phyloP scores from a whole-genome alignment of 164 flowering plant genomes.

The Dillenia suffruticosa region DNA sequence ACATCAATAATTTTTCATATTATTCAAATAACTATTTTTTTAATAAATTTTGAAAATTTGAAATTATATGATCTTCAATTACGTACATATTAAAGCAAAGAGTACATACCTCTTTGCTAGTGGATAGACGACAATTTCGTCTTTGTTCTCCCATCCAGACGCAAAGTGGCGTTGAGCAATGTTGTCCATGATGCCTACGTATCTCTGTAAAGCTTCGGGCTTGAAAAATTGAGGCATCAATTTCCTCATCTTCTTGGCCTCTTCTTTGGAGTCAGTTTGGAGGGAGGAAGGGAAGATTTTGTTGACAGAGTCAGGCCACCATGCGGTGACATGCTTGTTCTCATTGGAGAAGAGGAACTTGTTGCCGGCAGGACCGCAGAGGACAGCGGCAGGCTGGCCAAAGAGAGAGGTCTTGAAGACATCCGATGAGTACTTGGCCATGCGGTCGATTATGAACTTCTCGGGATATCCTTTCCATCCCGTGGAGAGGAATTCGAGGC shows the following conservation, averaged over 20 bases:
- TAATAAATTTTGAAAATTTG: too few relatives aligned
- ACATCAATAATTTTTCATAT: too few relatives aligned
- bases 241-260: slow-evolving; percentile 21
- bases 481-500: slow-evolving; percentile 19
- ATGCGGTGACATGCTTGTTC: slow-evolving; percentile 17
- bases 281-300: slow-evolving; percentile 23
- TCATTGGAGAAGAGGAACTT: slow-evolving; percentile 27
- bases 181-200: slow-evolving; percentile 23
- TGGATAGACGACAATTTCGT: slow-evolving; percentile 12
- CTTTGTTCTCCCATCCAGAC: slow-evolving; percentile 16
- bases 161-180: slow-evolving; percentile 16
- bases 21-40: too few relatives aligned
- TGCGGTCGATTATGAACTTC: slow-evolving; percentile 26
- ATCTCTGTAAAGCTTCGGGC: slow-evolving; percentile 25
- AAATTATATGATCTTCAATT: too few relatives aligned
- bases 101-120: slow-evolving; percentile 13
- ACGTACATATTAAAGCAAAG: too few relatives aligned
- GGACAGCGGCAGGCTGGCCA: slow-evolving; percentile 17
- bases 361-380: slow-evolving; percentile 19
- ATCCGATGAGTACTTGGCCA: slow-evolving; percentile 7
- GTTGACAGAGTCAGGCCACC: slow-evolving; percentile 24
- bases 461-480: slow-evolving; percentile 26
- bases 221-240: slow-evolving; percentile 22
- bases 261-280: slow-evolving; percentile 16
- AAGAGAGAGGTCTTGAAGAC: slow-evolving; percentile 27